Evolutionary conservation across 352 stramenopile species (phyloP).

Genomic region (Globisporangium cystogenes): DNA sequence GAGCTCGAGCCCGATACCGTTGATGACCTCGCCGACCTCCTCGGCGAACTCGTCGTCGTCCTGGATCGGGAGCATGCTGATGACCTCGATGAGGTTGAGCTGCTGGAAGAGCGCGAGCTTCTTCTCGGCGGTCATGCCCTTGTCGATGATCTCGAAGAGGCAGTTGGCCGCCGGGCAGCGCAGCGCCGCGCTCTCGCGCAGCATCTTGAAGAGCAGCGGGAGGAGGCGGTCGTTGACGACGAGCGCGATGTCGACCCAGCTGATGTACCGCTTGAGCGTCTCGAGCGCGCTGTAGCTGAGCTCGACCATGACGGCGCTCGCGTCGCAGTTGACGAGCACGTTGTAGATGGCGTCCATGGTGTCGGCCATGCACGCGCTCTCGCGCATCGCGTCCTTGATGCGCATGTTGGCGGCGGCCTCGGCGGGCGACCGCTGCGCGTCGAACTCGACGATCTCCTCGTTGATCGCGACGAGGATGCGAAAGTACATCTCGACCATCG

Average conservation of each 20-base stretch:
- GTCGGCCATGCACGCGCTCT: conserved; percentile 64
- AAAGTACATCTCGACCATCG: conserved; percentile 90
- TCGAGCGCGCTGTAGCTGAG: conserved; percentile 68
- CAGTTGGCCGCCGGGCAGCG: conserved; percentile 75
- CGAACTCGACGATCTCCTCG: conserved; percentile 90
- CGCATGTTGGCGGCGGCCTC: conserved; percentile 74
- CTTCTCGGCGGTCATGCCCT: conserved; percentile 81
- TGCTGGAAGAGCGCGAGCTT: conserved; percentile 75
- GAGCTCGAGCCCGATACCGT: conserved; percentile 73
- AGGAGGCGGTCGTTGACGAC: conserved; percentile 82
- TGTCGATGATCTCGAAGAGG: conserved; percentile 83
- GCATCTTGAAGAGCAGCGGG: conserved; percentile 66
- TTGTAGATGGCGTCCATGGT: conserved; percentile 83
- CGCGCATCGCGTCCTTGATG: conserved; percentile 87
- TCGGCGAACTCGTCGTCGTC: conserved; percentile 81
- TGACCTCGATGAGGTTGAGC: conserved; percentile 58
- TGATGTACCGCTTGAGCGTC: conserved; percentile 82
- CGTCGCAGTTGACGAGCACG: conserved; percentile 67
- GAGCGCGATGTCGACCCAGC: conserved; percentile 81
- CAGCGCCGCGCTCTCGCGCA: conserved; percentile 48
- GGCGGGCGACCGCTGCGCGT: conserved; percentile 48
- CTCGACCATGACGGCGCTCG: conserved; percentile 58
- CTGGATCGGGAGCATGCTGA: conserved; percentile 51
- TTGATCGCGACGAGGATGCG: conserved; percentile 87
- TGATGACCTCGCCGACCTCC: conserved; percentile 80